Percentiles rank a stretch among this genome's conserved stretches.
phyloP scores from a whole-genome alignment of 2,329 filamentous ascomycete species.

The Canariomyces notabilis region DNA sequence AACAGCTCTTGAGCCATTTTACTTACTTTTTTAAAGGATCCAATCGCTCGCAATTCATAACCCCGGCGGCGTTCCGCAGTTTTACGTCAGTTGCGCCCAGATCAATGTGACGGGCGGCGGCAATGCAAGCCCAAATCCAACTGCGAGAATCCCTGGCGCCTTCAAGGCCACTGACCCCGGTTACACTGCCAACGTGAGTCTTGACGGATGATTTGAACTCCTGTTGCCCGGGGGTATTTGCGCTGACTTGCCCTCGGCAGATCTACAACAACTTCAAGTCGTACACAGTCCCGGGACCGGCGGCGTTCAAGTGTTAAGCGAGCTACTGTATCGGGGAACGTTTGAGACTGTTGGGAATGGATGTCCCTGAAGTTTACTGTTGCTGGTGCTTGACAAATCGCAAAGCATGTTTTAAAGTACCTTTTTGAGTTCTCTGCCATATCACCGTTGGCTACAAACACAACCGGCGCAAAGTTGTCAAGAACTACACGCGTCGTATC shows the following conservation, averaged over 20 bases:
- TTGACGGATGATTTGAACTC: not conserved
- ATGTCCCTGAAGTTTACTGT: too few species aligned
- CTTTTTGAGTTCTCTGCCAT: too few species aligned
- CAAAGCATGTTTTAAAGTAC: too few species aligned
- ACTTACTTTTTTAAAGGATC: too few species aligned
- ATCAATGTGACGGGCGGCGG: constrained; percentile 46
- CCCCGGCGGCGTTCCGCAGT: constrained; percentile 31
- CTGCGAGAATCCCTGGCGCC: constrained; percentile 33
- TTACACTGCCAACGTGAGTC: constrained; percentile 32
- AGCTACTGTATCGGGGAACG: not conserved
- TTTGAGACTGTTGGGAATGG: too few species aligned
- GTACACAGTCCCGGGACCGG: constrained; percentile 32
- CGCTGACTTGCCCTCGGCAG: constrained; percentile 9
- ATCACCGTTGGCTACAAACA: too few species aligned
- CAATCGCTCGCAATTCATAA: constrained; percentile 50
- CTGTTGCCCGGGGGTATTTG: not conserved
- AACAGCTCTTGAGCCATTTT: too few species aligned
- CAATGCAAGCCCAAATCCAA: constrained; percentile 34
- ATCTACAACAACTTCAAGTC: constrained; percentile 31
- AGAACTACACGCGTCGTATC: too few species aligned
- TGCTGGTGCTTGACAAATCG: too few species aligned
- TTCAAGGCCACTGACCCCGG: constrained; percentile 33
- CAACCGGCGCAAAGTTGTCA: too few species aligned
- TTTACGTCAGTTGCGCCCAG: constrained; percentile 55
- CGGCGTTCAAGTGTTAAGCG: constrained; percentile 19